Base-by-base conservation (phyloP, 1,284 basidiomycete species). In the Acaromyces ingoldii region DNA sequence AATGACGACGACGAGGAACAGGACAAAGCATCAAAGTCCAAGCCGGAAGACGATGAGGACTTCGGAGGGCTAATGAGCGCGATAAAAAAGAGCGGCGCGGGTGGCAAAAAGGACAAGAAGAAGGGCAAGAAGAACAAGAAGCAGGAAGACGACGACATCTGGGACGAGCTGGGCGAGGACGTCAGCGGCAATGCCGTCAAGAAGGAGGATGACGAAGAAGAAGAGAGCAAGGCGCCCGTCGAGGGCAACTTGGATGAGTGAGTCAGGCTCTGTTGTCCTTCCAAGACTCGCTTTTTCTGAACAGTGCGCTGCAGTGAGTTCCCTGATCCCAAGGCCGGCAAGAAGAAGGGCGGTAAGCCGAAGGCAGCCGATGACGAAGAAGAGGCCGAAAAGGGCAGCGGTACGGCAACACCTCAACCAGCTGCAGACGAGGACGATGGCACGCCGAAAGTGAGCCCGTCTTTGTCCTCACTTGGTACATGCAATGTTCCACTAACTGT, bases 121-220 rank as follows among this genome's bases (percentile, higher is more conserved):
- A 72, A 70, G 49, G 61, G 64, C 60, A 68, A 67, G 29, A 64
- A 60, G 29, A 60, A 62, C 43, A 70, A 67, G 22, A 38, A 54
- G 15, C 37, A 38, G 52, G 61, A 67, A 44, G 70, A 71, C 54
- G 60, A 67, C 33, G 66, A 70, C 26, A 64, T 65, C 34, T 70
- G 66, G 51, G 70, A 67, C 45, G 66, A 70, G 46, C 58, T 65
- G 5, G 70, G 51, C 28, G 63, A 69, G 42, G 68, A 72, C 28
- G 57, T 69, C 33, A 58, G 62, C 41, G 62, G 61, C 10, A 64
- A 63, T 33, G 56, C 30, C 49, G 46, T 46, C 24, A 45, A 54
- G 22, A 51, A 47, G 2, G 45, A 55, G 7, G 43, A 41, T 30
- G 45, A 39, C 10, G 57, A 49, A 15, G 34, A 44, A 31, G 48